Evolutionary conservation across 805 yeast genomes (phyloP).

Genomic region (Candida incommunis): DNA sequence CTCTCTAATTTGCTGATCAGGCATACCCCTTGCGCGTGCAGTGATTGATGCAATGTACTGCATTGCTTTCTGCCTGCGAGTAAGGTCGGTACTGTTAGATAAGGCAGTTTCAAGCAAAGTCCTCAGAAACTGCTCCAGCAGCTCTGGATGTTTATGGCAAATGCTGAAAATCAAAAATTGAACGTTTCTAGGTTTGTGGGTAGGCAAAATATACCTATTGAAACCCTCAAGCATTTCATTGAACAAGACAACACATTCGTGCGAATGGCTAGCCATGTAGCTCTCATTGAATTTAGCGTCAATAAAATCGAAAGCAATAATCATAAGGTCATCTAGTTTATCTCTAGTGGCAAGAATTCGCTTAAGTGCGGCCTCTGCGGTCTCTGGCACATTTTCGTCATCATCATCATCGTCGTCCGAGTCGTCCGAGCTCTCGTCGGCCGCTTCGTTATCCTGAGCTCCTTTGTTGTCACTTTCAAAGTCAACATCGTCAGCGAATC

Average conservation of each 20-base stretch:
- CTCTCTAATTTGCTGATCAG: constrained; percentile 60
- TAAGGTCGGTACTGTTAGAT: constrained; percentile 49
- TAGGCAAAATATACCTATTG: constrained; percentile 72
- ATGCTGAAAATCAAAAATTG: constrained; percentile 74
- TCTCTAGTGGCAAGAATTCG: constrained; percentile 20
- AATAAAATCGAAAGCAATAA: constrained; percentile 40
- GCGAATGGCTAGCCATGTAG: constrained; percentile 34
- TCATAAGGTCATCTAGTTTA: constrained; percentile 61
- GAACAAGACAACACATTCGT: constrained; percentile 29
- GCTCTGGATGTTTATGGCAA: constrained; percentile 68
- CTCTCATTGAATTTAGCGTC: constrained; percentile 34
- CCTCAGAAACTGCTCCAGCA: constrained; percentile 75
- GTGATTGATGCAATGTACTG: constrained; percentile 85
- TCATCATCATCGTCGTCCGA: constrained; percentile 19
- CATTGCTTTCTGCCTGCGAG: constrained; percentile 73
- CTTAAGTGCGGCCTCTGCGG: constrained; percentile 29
- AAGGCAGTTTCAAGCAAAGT: constrained; percentile 73
- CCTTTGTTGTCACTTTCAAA: constrained; percentile 18
- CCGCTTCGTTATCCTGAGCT: constrained; percentile 15
- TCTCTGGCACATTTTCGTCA: constrained; percentile 33
- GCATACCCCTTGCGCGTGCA: constrained; percentile 67
- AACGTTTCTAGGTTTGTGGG: constrained; percentile 79
- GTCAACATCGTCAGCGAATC: constrained; percentile 19
- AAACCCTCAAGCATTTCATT: constrained; percentile 64
- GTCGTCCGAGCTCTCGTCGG: not conserved